Evolutionary conservation across 148 eudicot species (phyloP).

Genomic region (Polygonum maritimum): DNA sequence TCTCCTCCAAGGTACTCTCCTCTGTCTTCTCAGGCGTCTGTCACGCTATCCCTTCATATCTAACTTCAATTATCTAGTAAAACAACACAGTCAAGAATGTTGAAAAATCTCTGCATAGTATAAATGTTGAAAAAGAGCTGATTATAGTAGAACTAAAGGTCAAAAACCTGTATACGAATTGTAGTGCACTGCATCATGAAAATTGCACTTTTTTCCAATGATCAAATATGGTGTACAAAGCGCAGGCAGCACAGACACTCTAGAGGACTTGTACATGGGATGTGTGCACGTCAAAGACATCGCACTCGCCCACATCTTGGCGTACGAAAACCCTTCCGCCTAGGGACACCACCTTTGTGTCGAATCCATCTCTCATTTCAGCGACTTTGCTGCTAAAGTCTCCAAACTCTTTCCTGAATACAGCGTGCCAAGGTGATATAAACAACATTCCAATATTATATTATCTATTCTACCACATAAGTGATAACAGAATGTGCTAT

Average conservation of each 20-base stretch:
- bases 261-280: conserved; percentile 61
- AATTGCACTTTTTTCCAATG: background rate
- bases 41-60: background rate
- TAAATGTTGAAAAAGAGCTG: too few relatives aligned
- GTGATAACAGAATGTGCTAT: background rate
- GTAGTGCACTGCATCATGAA: too few relatives aligned
- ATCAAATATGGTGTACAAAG: background rate
- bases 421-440: conserved; percentile 42
- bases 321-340: conserved; percentile 60
- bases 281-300: conserved; percentile 76
- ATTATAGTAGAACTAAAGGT: too few relatives aligned
- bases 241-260: conserved; percentile 54
- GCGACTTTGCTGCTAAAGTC: conserved; percentile 69
- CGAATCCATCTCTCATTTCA: conserved; percentile 55
- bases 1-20: conserved; percentile 54
- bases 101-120: background rate
- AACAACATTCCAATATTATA: background rate
- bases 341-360: conserved; percentile 71
- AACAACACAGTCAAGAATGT: background rate
- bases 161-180: too few relatives aligned
- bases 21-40: background rate
- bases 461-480: background rate
- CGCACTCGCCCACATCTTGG: conserved; percentile 72
- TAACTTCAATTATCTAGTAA: background rate
- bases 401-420: conserved; percentile 68